A percentile compares a stretch with the other conserved stretches of the same genome.
Conservation (phyloP, 1,284 basidiomycete genomes). For the Sphagnurus paluster region DNA sequence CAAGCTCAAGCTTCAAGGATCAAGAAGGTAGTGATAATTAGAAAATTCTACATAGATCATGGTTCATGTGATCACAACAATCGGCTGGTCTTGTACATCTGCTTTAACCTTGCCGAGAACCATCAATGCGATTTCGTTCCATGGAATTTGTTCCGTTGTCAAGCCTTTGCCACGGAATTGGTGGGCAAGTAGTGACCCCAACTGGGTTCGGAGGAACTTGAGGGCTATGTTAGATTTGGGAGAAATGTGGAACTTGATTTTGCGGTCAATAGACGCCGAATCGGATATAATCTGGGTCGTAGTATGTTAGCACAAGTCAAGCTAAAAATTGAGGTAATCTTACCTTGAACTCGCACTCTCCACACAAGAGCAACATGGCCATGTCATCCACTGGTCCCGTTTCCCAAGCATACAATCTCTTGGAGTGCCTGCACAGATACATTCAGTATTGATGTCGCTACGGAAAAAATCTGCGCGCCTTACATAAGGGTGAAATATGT, state of each 20-base stretch:
- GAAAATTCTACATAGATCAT: background rate
- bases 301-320: background rate
- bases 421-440: conserved; percentile 70
- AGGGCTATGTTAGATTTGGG: conserved; percentile 81
- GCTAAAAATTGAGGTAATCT: conserved; percentile 10
- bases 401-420: conserved; percentile 97
- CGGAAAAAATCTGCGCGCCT: conserved; percentile 22
- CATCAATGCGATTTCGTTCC: conserved; percentile 72
- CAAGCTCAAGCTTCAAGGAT: background rate
- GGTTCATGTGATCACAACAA: conserved; percentile 2
- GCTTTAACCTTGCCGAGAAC: conserved; percentile 54
- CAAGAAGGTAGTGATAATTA: background rate
- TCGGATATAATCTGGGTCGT: conserved; percentile 65
- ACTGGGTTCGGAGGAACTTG: conserved; percentile 74
- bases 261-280: conserved; percentile 81
- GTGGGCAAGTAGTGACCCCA: conserved; percentile 63
- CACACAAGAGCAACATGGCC: conserved; percentile 84
- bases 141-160: conserved; percentile 57
- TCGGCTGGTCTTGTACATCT: conserved; percentile 18
- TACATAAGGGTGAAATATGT: conserved; percentile 91
- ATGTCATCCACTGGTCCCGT: conserved; percentile 88
- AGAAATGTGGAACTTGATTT: conserved; percentile 72
- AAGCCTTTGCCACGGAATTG: conserved; percentile 67
- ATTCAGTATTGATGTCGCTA: conserved; percentile 6
- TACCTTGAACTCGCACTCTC: conserved; percentile 91